Evolutionary conservation across 1,284 basidiomycete genomes (phyloP), one percentile per base, ranked within the genome.

Genomic region (Ganoderma sinense): DNA sequence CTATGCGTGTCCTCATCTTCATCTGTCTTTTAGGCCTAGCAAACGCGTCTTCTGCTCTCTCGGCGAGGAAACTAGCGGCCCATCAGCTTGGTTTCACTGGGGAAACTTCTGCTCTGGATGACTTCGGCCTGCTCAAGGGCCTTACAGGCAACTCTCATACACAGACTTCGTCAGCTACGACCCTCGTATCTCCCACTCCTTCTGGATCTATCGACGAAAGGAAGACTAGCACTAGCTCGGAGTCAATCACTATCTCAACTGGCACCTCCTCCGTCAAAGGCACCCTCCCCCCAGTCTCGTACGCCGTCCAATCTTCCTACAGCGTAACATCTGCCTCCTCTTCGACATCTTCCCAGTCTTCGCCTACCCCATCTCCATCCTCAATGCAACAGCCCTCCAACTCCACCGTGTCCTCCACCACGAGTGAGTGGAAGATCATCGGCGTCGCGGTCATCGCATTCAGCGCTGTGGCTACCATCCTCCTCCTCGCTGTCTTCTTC

Each of bases 391-490:
- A 65, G 8, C 67, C 65, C 13, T 43, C 62, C 48, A 45, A 65
- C 18, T 61, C 61, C 29, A 45, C 45, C 40, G 41, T 31, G 13
- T 69, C 60, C 62, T 73, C 26, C 55, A 70, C 71, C 20, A 67
- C 74, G 5, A 80, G 77, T 45, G 79, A 87, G 75, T 92, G 91
- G 91, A 89, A 90, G 78, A 84, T 91, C 67, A 84, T 91, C 67
- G 90, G 90, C 31, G 86, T 93, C 69, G 85, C 85, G 7, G 84
- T 91, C 68, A 86, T 91, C 71, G 83, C 84, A 26, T 84, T 93
- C 73, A 87, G 84, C 62, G 82, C 86, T 39, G 81, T 92, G 66
- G 88, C 84, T 33, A 83, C 81, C 4, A 79, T 86, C 64, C 84
- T 90, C 72, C 81, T 91, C 65, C 80, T 84, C 13, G 80, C 87